Conservation (phyloP, 257 asterid genomes). For the Leonotis leonurus region DNA sequence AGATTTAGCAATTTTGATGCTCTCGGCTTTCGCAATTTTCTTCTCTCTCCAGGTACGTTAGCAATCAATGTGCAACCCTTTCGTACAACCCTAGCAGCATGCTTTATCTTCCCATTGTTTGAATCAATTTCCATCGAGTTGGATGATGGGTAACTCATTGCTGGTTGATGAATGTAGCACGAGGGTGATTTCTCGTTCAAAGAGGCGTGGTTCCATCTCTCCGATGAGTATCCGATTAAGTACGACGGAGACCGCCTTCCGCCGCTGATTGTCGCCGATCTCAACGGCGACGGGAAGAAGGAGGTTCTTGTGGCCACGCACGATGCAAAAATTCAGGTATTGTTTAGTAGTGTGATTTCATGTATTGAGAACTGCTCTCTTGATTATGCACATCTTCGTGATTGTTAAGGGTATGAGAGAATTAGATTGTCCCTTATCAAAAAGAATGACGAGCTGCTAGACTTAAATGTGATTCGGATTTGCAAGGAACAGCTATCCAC, state of each 20-base stretch:
- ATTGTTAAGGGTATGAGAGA: not conserved
- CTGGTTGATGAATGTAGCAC: constrained; percentile 45
- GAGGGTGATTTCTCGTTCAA: constrained; percentile 95
- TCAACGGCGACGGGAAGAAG: constrained; percentile 86
- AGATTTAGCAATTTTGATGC: constrained; percentile 87
- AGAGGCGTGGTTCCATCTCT: constrained; percentile 92
- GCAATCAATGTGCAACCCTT: not conserved
- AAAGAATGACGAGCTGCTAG: not conserved
- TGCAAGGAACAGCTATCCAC: constrained; percentile 1
- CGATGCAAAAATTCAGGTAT: constrained; percentile 93
- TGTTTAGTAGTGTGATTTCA: not conserved
- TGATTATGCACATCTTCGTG: not conserved
- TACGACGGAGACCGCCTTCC: constrained; percentile 94
- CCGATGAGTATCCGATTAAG: constrained; percentile 87
- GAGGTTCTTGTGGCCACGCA: constrained; percentile 96
- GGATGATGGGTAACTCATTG: not conserved
- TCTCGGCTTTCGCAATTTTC: constrained; percentile 96
- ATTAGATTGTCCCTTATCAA: not conserved
- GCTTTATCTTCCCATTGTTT: not conserved
- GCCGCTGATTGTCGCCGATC: constrained; percentile 89
- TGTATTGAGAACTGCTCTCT: not conserved
- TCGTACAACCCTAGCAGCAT: constrained; percentile 15
- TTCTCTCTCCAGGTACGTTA: constrained; percentile 82
- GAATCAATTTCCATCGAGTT: not conserved
- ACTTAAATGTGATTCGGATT: not conserved